These are phyloP conservation scores for Gossypium trilobum DNA, from an alignment of 441 rosid species.

Conservation along the genomic window DNA sequence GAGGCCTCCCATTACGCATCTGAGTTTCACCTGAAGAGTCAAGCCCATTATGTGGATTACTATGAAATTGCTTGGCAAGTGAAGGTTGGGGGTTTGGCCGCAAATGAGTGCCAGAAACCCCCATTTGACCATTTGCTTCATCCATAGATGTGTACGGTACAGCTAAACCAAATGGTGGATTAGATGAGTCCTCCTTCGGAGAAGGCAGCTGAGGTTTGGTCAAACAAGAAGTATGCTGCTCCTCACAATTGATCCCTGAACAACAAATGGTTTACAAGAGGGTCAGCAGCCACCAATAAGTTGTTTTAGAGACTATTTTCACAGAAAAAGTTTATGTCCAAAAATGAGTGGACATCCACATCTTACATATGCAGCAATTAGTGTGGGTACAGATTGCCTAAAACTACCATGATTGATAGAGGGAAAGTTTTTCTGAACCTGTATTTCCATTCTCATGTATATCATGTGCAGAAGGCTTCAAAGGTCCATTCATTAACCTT, in stretches of 20 bases:
- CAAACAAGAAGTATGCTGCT: constrained; percentile 38
- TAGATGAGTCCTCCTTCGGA: constrained; percentile 48
- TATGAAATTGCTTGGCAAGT: constrained; percentile 39
- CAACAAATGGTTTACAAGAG: constrained; percentile 17
- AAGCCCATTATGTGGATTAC: constrained; percentile 43
- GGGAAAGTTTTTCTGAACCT: constrained; percentile 35
- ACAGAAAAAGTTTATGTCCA: background rate
- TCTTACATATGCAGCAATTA: background rate
- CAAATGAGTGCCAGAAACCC: constrained; percentile 34
- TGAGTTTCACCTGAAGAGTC: constrained; percentile 45
- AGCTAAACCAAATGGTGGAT: constrained; percentile 37
- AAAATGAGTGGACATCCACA: background rate
- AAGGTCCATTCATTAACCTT: constrained; percentile 45
- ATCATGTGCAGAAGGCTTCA: constrained; percentile 39
- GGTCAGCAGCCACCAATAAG: constrained; percentile 11
- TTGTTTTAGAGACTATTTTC: background rate
- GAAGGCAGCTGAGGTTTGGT: constrained; percentile 37
- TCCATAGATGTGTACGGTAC: constrained; percentile 36
- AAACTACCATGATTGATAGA: background rate
- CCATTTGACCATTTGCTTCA: constrained; percentile 51
- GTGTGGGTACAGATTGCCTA: background rate
- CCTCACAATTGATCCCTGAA: constrained; percentile 49
- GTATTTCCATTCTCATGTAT: constrained; percentile 48
- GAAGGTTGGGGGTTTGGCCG: constrained; percentile 35
- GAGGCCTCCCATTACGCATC: constrained; percentile 47